Evolutionary conservation across 1,139 yeast genomes (phyloP).

Genomic region (Hyphopichia buzzinii): DNA sequence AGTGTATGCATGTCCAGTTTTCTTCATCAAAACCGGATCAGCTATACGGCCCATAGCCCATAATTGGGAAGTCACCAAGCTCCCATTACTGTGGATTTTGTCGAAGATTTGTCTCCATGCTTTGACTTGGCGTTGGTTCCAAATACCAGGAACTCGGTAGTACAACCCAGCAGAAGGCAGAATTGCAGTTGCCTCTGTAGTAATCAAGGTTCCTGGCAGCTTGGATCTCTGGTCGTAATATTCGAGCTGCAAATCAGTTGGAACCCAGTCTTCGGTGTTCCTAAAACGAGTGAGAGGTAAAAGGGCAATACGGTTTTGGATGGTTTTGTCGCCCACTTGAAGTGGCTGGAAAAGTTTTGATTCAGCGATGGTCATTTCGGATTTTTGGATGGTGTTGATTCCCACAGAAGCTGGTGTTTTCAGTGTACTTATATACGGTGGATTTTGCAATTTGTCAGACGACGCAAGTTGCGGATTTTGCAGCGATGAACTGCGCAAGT

Average conservation of each 20-base stretch:
- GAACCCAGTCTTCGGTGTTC: conserved; percentile 33
- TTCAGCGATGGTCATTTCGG: too few species aligned
- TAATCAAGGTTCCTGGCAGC: conserved; percentile 51
- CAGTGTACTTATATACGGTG: too few species aligned
- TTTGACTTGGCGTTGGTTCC: conserved; percentile 41
- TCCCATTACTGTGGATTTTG: conserved; percentile 50
- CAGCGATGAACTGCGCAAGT: too few species aligned
- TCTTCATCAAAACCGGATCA: conserved; percentile 42
- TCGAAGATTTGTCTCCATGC: conserved; percentile 51
- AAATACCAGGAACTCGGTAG: conserved; percentile 52
- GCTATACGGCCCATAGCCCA: conserved; percentile 39
- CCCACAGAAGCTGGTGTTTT: too few species aligned
- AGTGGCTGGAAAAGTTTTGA: conserved; percentile 46
- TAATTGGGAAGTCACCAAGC: conserved; percentile 52
- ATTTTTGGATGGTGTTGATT: too few species aligned
- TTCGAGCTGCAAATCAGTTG: conserved; percentile 44
- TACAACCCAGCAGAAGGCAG: conserved; percentile 32
- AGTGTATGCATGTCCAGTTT: conserved; percentile 21
- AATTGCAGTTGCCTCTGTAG: conserved; percentile 31
- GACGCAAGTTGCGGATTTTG: too few species aligned
- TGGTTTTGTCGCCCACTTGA: conserved; percentile 36
- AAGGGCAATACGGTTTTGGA: conserved; percentile 43
- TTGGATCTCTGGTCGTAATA: conserved; percentile 54
- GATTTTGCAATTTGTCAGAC: too few species aligned
- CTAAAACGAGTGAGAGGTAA: conserved; percentile 57